Evolutionary conservation across 495 filamentous ascomycete species (phyloP), one percentile per base, ranked within the genome.

Genomic region (Annulohypoxylon maeteangense): DNA sequence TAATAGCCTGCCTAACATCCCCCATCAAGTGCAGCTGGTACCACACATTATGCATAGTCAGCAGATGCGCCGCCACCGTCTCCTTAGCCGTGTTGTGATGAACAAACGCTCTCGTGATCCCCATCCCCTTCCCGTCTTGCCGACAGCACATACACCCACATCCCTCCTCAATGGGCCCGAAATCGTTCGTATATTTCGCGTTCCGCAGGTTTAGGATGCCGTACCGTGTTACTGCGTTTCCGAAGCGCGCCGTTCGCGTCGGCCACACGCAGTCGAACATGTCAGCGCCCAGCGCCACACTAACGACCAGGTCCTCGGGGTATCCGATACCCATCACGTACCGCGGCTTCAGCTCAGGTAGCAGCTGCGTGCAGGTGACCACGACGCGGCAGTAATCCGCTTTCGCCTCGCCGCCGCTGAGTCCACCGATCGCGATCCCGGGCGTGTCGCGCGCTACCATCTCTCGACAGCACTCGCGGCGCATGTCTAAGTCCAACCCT

Each of bases 191-290:
- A 76, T 89, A 97, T 20, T 81, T 79, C n/a, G 89, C 84, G 71
- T 93, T 87, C 34, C 93, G 90, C 29, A 98, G 83, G 75, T 98
- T 97, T 34, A 98, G 82, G 14, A 90, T 89, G 23, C 95, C 95
- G 22, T 84, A 76, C 56, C 90, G 88, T 7, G 93, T 96, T 62
- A 98, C 88, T 34, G 96, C 95, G 74, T 97, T 96, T 7, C 95
- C 95, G 74, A 98, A 99, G 29, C 95, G 89, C 81, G 96, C 95
- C 23, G 95, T 98, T 42, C 95, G 86, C 23, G 95, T 99, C 7
- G 95, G 96, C 96, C 96, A 99, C 5, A 98, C 95, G 75, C 96
- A 99, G 81, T 99, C 95, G 78, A 99, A 99, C 96, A 99, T 98
- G 77, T 99, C 95, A 22, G 96, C 95, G 4, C 95, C 95, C 4